Conservation (phyloP, 208 protist genomes). For the Histomonas meleagridis region DNA sequence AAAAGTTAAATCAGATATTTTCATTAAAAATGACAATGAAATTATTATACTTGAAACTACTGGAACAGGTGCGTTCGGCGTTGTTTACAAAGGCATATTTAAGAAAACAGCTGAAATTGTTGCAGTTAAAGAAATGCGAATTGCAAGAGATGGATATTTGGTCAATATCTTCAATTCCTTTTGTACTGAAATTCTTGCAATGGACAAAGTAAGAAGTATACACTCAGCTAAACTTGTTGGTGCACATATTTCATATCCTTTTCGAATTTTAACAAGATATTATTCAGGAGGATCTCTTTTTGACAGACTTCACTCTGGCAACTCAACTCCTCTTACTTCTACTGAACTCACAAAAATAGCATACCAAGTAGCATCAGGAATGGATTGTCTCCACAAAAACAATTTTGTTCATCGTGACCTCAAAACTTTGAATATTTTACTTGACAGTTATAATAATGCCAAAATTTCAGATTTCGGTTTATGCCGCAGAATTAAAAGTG, state of each 20-base stretch:
- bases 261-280: conserved; percentile 24
- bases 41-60: background rate
- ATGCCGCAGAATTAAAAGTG: background rate
- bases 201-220: background rate
- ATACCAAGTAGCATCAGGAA: conserved; percentile 8
- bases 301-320: background rate
- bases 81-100: background rate
- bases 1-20: no score
- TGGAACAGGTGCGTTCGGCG: background rate
- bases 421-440: conserved; percentile 14
- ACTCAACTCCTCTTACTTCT: background rate
- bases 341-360: background rate
- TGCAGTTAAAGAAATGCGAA: conserved; percentile 16
- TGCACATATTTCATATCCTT: conserved; percentile 17
- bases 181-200: background rate
- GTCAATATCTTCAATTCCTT: background rate
- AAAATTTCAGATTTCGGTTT: conserved; percentile 1
- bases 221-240: background rate
- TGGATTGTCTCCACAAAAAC: background rate
- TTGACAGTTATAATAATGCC: background rate
- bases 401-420: conserved; percentile 1
- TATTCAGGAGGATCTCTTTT: background rate
- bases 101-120: background rate
- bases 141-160: background rate
- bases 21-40: background rate